Conservation (phyloP, 2,329 filamentous ascomycete genomes). For the Neurospora sp. region DNA sequence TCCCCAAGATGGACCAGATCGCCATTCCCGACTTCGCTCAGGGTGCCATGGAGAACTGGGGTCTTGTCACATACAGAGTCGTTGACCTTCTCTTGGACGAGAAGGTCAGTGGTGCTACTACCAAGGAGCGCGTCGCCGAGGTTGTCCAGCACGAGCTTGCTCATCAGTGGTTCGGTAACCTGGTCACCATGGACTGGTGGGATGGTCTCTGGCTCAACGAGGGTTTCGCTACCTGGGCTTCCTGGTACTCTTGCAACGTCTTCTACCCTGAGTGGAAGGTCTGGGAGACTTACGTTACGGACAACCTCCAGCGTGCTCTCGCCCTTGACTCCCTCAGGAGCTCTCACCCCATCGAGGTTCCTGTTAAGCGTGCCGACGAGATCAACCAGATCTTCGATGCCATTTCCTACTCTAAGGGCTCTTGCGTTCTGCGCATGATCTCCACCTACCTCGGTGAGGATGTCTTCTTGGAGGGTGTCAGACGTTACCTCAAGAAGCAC, state of each 20-base stretch:
- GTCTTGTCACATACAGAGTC: constrained; percentile 86
- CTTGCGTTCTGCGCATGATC: constrained; percentile 92
- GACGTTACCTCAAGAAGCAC: constrained; percentile 87
- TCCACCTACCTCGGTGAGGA: constrained; percentile 92
- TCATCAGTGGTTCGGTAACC: constrained; percentile 87
- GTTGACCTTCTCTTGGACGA: constrained; percentile 87
- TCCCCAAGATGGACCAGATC: constrained; percentile 95
- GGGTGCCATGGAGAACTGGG: constrained; percentile 98
- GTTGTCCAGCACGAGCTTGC: constrained; percentile 94
- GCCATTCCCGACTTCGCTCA: constrained; percentile 93
- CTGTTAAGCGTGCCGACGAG: constrained; percentile 88
- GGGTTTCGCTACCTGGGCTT: constrained; percentile 84
- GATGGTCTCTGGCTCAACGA: constrained; percentile 87
- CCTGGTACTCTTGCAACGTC: constrained; percentile 74
- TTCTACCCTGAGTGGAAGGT: constrained; percentile 99
- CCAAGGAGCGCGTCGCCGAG: constrained; percentile 87
- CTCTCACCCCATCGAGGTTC: constrained; percentile 93
- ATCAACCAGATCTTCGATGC: constrained; percentile 98
- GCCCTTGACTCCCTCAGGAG: constrained; percentile 83
- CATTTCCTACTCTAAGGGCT: constrained; percentile 95
- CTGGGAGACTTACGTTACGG: constrained; percentile 90
- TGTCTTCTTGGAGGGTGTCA: constrained; percentile 82
- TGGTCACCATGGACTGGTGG: constrained; percentile 94
- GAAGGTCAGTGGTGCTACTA: constrained; percentile 78
- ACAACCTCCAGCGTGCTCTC: constrained; percentile 81